Base-by-base conservation (phyloP, 2,329 filamentous ascomycete genomes). In the Pestalotiopsis sp. region DNA sequence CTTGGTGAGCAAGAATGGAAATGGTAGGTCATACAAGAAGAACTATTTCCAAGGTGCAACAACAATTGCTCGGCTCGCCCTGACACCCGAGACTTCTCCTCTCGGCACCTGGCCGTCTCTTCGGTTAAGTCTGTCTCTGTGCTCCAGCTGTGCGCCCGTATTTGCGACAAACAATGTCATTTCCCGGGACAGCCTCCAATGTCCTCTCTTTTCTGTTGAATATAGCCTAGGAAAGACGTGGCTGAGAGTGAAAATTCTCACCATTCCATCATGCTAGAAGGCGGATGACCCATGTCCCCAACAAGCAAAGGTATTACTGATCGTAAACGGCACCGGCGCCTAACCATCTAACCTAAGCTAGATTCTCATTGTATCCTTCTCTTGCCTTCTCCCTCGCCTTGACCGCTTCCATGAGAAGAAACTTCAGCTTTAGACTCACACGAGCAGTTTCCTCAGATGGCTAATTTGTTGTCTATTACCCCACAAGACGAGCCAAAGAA, bases 151-250 rank as follows among this genome's bases (percentile, higher is more conserved):
- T 52, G 59, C 59, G n/a, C 27, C 59, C 59, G 59, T 61, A 31
- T 61, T 61, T 61, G 59, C 59, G 59, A 38, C 25, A 61, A 27
- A 61, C 59, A 61, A 61, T 36, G 59, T 61, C 25, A 20, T 61
- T 27, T 27, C 25, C 31, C 31, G 25, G 59, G 45, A n/a, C 59
- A 61, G 27, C 27, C 59, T 36, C 17, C 12, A 11, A 9, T 27
- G 6, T 13, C 27, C n/a, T 20, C 59, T 41, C 17, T 13, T 61
- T 17, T 36, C 7, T 41, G 13, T 20, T 23, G 12, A 59, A 12
- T 14, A n/a, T 11, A 27, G 11, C 25, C 12, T 6, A 11, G 9
- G 59, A 61, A 41, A 39, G 25, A 61, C 20, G 13, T 52, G 14
- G 45, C 20, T 17, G 17, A 20, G 20, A 31, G 27, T 7, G 17